Base-by-base conservation (phyloP, 139 green algal species). In the Spirogloea muscicola region DNA sequence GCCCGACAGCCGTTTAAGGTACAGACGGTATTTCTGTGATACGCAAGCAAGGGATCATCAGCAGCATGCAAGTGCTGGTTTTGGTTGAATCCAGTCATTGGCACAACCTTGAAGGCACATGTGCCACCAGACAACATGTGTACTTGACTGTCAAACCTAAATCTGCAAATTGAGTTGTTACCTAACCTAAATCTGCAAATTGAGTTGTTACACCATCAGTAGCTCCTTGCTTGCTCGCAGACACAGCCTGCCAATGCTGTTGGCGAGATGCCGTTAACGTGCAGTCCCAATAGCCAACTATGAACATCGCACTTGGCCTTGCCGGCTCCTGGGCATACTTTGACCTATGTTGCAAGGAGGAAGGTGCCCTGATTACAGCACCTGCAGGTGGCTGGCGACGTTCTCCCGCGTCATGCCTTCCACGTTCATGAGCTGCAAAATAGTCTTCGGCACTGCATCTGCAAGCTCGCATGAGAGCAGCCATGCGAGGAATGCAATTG, bases 391-490 rank as follows among this genome's bases (percentile, higher is more conserved):
- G 33, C 68, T 77, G 9, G 68, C 68, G 13, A 77, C 93, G 73
- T 97, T 97, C 74, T 97, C 92, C 0, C 93, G 82, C 0, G 90
- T 96, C 44, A 97, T 85, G 49, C 92, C 92, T 7, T 91, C 85
- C 40, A 97, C 90, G 37, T 91, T 90, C 92, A 97, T 95, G 34
- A 92, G 64, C 87, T 90, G 75, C 84, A 97, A 85, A 55, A 97
- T 96, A n/a, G 88, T 88, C 69, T 96, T 97, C 25, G 92, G 92
- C 43, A 94, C 88, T 0, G 92, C 89, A 36, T 87, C 68, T 77
- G 58, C 68, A 76, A 1, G n/a, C n/a, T n/a, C n/a, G n/a, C n/a
- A n/a, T n/a, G n/a, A n/a, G n/a, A n/a, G n/a, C n/a, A n/a, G n/a
- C n/a, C n/a, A n/a, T n/a, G n/a, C n/a, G n/a, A n/a, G n/a, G n/a